Percentiles rank a stretch among this genome's conserved stretches.
These are phyloP conservation scores for Rhizopogon vesiculosus DNA, from an alignment of 768 basidiomycete genomes.

Conservation along the genomic window DNA sequence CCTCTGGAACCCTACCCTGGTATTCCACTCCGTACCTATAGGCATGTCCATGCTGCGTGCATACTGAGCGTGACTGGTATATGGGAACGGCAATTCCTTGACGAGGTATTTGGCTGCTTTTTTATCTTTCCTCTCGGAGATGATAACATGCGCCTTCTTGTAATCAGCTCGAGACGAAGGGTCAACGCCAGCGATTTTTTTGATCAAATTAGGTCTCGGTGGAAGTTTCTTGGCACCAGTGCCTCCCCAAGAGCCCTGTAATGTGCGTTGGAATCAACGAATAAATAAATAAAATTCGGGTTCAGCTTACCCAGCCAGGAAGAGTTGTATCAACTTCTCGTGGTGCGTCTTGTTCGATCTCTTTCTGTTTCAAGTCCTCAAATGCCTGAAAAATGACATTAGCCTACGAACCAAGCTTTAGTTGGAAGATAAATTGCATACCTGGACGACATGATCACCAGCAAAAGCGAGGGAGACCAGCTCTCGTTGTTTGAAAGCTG, in stretches of 20 bases:
- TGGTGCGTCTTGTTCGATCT: constrained; percentile 86
- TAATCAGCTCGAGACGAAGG: constrained; percentile 80
- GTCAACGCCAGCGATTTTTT: constrained; percentile 78
- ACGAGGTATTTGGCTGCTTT: constrained; percentile 88
- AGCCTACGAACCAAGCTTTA: background rate
- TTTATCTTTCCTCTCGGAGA: constrained; percentile 93
- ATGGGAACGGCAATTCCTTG: constrained; percentile 91
- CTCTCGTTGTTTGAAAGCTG: constrained; percentile 86
- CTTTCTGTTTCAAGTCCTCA: constrained; percentile 73
- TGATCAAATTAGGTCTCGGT: constrained; percentile 69
- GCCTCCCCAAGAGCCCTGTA: constrained; percentile 91
- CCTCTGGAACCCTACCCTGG: constrained; percentile 76
- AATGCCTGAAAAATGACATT: constrained; percentile 57
- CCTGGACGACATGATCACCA: constrained; percentile 92
- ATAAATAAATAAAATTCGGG: background rate
- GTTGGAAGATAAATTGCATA: constrained; percentile 27
- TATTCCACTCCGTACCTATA: constrained; percentile 92
- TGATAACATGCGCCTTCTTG: constrained; percentile 83
- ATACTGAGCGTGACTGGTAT: constrained; percentile 90
- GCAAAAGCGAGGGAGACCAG: constrained; percentile 94
- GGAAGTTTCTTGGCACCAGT: constrained; percentile 55
- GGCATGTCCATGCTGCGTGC: constrained; percentile 80
- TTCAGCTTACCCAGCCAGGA: constrained; percentile 77
- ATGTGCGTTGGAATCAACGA: background rate
- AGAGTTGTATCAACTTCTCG: constrained; percentile 84